These are phyloP conservation scores for Podospora australis DNA, from an alignment of 495 filamentous ascomycete genomes.

Conservation along the genomic window DNA sequence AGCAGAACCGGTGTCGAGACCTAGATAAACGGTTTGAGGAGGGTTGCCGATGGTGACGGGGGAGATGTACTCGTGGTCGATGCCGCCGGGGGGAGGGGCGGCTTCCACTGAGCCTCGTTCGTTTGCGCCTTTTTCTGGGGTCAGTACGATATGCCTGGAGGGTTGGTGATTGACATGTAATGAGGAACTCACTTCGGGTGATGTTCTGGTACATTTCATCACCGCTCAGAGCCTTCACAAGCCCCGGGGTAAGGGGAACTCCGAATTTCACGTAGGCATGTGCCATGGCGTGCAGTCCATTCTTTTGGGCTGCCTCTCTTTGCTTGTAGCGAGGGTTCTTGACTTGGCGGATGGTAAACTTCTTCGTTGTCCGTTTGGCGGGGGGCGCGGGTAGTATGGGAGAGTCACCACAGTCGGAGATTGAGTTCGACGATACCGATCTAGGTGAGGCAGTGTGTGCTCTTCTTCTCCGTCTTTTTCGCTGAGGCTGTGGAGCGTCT, in stretches of 20 bases:
- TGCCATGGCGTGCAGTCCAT: constrained; percentile 43
- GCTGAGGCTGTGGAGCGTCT: too few relatives aligned
- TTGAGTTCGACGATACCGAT: background rate
- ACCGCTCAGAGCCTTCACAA: constrained; percentile 22
- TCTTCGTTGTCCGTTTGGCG: background rate
- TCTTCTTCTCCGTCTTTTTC: background rate
- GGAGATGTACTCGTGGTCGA: constrained; percentile 57
- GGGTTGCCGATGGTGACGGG: constrained; percentile 54
- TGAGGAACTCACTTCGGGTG: background rate
- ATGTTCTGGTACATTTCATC: background rate
- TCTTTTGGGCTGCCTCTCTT: too few relatives aligned
- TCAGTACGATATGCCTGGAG: too few relatives aligned
- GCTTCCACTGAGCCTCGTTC: constrained; percentile 40
- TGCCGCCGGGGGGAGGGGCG: constrained; percentile 44
- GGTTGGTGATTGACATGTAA: background rate
- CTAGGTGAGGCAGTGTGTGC: too few relatives aligned
- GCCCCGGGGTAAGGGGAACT: constrained; percentile 21
- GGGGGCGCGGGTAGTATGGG: background rate
- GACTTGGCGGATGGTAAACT: background rate
- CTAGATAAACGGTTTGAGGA: constrained; percentile 52
- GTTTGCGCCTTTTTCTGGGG: constrained; percentile 25
- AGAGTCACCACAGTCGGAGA: background rate
- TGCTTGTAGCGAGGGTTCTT: background rate
- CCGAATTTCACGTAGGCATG: constrained; percentile 56
- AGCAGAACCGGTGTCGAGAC: constrained; percentile 66